Percentiles rank a stretch among this genome's conserved stretches.
Evolutionary conservation across 1,284 basidiomycete genomes (phyloP).

Genomic region (Boletus sp.): DNA sequence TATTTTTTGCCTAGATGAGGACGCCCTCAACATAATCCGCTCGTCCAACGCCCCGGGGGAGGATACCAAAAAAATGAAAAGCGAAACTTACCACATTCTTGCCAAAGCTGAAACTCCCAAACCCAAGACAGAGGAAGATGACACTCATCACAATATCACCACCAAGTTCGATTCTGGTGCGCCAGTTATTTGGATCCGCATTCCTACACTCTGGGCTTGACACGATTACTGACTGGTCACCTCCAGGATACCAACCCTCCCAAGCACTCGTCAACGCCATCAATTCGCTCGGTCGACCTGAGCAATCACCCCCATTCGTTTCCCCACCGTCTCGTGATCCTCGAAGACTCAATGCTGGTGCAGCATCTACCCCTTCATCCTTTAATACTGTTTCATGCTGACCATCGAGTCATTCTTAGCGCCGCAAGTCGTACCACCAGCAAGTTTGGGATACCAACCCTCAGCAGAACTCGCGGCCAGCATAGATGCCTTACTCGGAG

Average conservation of each 20-base stretch:
- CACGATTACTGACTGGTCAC: background rate
- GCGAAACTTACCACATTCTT: background rate
- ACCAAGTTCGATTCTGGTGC: background rate
- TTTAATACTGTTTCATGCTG: background rate
- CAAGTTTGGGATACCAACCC: conserved; percentile 16
- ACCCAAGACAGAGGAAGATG: conserved; percentile 23
- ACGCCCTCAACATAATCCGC: conserved; percentile 25
- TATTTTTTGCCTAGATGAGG: conserved; percentile 29
- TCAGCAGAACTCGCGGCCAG: conserved; percentile 12
- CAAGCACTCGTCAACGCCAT: conserved; percentile 4
- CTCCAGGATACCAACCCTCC: conserved; percentile 7
- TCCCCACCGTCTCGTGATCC: background rate
- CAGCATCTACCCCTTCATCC: background rate
- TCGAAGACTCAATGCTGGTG: background rate
- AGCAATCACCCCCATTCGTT: background rate
- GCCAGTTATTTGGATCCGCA: background rate
- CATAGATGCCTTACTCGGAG: conserved; percentile 13
- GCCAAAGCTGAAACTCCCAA: conserved; percentile 18
- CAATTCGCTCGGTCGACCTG: background rate
- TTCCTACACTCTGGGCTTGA: background rate
- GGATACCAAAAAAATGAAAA: background rate
- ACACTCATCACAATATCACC: background rate
- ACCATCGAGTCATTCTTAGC: background rate
- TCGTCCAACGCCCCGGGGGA: conserved; percentile 11
- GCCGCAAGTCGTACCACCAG: background rate